Percentiles rank a stretch among this genome's conserved stretches.
Conservation (phyloP, 2,329 filamentous ascomycete species). For the Penicillium fuscoglaucum region DNA sequence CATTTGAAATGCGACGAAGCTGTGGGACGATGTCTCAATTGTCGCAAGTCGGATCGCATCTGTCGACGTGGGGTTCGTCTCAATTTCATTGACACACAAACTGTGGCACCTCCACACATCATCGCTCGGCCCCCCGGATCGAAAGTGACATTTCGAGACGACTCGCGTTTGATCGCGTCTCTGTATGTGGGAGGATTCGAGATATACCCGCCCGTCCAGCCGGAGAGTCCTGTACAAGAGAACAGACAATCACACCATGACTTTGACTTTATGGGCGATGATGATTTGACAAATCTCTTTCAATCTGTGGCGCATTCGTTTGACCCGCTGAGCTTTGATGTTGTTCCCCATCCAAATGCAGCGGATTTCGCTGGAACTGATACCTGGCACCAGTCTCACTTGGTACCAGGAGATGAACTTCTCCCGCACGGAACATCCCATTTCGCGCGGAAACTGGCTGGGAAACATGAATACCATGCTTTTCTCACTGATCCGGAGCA, state of each 20-base stretch:
- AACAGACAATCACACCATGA: conserved; percentile 22
- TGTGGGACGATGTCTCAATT: conserved; percentile 69
- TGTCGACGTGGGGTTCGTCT: conserved; percentile 85
- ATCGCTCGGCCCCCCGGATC: conserved; percentile 65
- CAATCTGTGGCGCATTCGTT: conserved; percentile 55
- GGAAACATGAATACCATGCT: conserved; percentile 53
- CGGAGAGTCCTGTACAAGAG: conserved; percentile 33
- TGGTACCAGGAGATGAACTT: conserved; percentile 26
- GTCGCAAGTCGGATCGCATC: conserved; percentile 78
- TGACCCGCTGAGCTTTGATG: conserved; percentile 48
- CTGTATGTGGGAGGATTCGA: conserved; percentile 80
- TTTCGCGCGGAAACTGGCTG: conserved; percentile 41
- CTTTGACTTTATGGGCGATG: conserved; percentile 31
- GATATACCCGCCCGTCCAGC: conserved; percentile 64
- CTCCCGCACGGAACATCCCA: conserved; percentile 33
- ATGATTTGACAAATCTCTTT: conserved; percentile 47
- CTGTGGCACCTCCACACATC: conserved; percentile 63
- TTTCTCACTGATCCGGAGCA: conserved; percentile 75
- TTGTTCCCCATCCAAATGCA: conserved; percentile 39
- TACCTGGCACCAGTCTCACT: conserved; percentile 26
- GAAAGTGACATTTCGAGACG: conserved; percentile 78
- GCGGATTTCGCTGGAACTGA: conserved; percentile 31
- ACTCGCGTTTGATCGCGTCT: conserved; percentile 84
- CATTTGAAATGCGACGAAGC: conserved; percentile 91
- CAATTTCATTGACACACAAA: conserved; percentile 86